Conservation (phyloP, 2,329 filamentous ascomycete genomes). For the Sporothrix luriei region DNA sequence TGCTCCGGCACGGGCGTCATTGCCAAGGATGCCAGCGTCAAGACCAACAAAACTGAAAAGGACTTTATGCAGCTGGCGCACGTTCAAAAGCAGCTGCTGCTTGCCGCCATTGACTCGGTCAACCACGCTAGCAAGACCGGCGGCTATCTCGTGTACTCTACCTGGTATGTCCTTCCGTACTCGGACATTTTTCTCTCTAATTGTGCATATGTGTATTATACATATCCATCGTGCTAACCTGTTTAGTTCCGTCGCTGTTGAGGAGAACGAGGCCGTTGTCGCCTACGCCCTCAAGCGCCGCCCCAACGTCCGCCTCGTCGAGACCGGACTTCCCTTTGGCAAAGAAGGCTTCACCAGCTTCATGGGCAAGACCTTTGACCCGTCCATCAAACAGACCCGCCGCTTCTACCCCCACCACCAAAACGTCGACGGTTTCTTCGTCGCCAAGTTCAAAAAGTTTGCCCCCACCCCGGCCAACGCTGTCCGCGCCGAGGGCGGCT, state of each 20-base stretch:
- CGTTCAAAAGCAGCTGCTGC: conserved; percentile 88
- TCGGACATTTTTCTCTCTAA: conserved; percentile 32
- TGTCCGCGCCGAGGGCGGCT: conserved; percentile 41
- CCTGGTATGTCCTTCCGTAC: conserved; percentile 56
- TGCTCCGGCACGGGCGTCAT: conserved; percentile 98
- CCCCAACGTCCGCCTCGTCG: conserved; percentile 90
- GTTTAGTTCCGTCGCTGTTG: conserved; percentile 36
- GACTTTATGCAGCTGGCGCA: conserved; percentile 95
- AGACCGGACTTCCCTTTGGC: conserved; percentile 86
- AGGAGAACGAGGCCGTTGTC: conserved; percentile 78
- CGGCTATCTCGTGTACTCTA: conserved; percentile 95
- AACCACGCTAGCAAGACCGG: conserved; percentile 95
- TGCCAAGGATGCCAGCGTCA: conserved; percentile 92
- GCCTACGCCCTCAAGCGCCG: conserved; percentile 90
- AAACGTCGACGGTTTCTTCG: conserved; percentile 87
- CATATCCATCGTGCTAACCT: not conserved
- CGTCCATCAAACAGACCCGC: conserved; percentile 77
- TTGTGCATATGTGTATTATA: not conserved
- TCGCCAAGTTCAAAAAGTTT: conserved; percentile 94
- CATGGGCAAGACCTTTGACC: conserved; percentile 88
- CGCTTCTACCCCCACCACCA: conserved; percentile 87
- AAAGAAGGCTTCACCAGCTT: conserved; percentile 90
- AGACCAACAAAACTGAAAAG: conserved; percentile 95
- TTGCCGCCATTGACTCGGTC: conserved; percentile 91
- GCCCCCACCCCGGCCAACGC: conserved; percentile 70